Percentiles rank a stretch among this genome's conserved stretches.
Evolutionary conservation across 768 basidiomycete genomes (phyloP).

Genomic region (Mycena belliarum): DNA sequence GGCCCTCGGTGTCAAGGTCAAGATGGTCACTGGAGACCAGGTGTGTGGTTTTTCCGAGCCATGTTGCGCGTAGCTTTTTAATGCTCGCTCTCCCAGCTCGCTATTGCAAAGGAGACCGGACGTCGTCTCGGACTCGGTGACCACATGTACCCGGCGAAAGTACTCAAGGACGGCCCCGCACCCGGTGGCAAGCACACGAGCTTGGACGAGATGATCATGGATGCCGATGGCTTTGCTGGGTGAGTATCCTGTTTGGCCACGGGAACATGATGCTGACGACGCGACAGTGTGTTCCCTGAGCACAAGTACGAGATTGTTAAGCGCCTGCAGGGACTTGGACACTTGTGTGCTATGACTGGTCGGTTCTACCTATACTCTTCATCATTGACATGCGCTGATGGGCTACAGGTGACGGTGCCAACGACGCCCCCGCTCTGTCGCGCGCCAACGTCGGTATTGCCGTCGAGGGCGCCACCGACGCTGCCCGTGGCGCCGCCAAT

Average conservation of each 20-base stretch:
- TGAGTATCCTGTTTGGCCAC: constrained; percentile 85
- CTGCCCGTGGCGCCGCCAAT: constrained; percentile 96
- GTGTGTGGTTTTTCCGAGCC: too few species aligned
- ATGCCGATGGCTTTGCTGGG: constrained; percentile 97
- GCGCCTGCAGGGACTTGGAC: constrained; percentile 93
- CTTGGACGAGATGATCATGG: constrained; percentile 98
- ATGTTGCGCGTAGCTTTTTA: too few species aligned
- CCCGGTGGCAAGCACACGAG: constrained; percentile 78
- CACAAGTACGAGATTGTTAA: constrained; percentile 99
- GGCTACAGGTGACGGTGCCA: constrained; percentile 76
- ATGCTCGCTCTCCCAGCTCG: too few species aligned
- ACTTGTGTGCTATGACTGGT: constrained; percentile 97
- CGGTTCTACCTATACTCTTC: neutral
- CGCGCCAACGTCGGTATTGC: constrained; percentile 99
- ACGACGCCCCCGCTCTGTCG: constrained; percentile 95
- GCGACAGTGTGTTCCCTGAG: constrained; percentile 6
- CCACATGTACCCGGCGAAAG: constrained; percentile 99
- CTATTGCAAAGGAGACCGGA: constrained; percentile 98
- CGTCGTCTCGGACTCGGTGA: constrained; percentile 97
- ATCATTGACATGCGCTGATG: neutral
- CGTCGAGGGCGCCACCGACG: constrained; percentile 97
- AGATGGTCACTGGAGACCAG: constrained; percentile 99
- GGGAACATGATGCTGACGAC: neutral
- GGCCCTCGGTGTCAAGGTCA: constrained; percentile 94
- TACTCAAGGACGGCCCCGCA: constrained; percentile 92